A percentile compares a stretch with the other conserved stretches of the same genome.
These are phyloP conservation scores for Aphanomyces stellatus DNA, from an alignment of 352 stramenopile species.

Conservation along the genomic window DNA sequence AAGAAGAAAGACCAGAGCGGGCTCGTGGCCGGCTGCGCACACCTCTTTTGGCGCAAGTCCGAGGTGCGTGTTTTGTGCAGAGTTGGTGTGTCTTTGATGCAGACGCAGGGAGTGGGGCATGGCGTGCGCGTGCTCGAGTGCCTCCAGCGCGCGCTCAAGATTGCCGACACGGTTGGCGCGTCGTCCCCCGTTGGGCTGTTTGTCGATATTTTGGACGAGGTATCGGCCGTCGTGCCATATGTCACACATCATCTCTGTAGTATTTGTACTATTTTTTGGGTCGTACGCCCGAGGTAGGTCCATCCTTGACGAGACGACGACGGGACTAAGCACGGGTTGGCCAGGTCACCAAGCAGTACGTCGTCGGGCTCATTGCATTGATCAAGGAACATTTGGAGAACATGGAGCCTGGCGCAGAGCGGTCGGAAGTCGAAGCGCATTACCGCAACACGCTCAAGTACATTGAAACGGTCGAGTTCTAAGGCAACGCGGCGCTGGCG, in stretches of 20 bases:
- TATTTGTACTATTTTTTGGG: constrained; percentile 94
- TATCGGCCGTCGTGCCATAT: constrained; percentile 24
- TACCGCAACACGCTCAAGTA: constrained; percentile 78
- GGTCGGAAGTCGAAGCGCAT: constrained; percentile 69
- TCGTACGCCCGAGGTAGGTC: constrained; percentile 46
- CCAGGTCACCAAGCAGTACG: constrained; percentile 41
- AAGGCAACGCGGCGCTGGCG: neutral
- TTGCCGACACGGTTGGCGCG: constrained; percentile 87
- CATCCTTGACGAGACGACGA: neutral
- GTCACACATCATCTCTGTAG: constrained; percentile 36
- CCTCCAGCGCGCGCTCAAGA: constrained; percentile 93
- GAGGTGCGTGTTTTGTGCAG: neutral
- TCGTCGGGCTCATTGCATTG: constrained; percentile 70
- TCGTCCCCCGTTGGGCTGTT: constrained; percentile 90
- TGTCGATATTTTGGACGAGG: constrained; percentile 92
- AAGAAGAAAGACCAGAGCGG: constrained; percentile 95
- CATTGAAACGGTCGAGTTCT: constrained; percentile 38
- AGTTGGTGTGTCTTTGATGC: neutral
- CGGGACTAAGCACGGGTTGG: neutral
- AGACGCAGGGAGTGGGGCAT: constrained; percentile 32
- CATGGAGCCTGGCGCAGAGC: constrained; percentile 60
- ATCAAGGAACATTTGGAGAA: constrained; percentile 92
- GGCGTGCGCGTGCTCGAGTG: constrained; percentile 93
- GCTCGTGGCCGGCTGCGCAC: constrained; percentile 91
- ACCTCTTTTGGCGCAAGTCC: constrained; percentile 90